Conservation (phyloP, 768 basidiomycete genomes). For the Paxillus ammoniavirescens region DNA sequence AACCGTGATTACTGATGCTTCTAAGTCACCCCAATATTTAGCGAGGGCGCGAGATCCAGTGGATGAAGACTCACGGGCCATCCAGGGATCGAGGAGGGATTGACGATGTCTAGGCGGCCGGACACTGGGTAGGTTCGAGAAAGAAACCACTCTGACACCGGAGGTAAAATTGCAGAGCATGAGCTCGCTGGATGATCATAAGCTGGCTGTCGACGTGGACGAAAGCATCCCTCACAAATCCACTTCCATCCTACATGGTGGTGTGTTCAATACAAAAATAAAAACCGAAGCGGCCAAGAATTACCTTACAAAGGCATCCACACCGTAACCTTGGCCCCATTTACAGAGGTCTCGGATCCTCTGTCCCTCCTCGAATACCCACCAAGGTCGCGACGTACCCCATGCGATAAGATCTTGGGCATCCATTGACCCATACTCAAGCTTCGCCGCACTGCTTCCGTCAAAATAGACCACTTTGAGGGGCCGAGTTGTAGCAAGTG, state of each 20-base stretch:
- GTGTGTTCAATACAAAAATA: constrained; percentile 9
- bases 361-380: constrained; percentile 16
- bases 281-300: constrained; percentile 18
- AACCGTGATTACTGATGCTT: neutral
- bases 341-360: constrained; percentile 30
- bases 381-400: constrained; percentile 22
- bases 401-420: constrained; percentile 36
- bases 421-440: constrained; percentile 31
- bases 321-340: constrained; percentile 30
- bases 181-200: constrained; percentile 37
- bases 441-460: constrained; percentile 28
- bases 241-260: constrained; percentile 43
- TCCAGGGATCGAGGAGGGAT: neutral
- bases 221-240: constrained; percentile 43
- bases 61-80: neutral
- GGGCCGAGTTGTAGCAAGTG: constrained; percentile 23
- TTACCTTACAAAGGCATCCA: constrained; percentile 37
- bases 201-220: neutral
- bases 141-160: constrained; percentile 41
- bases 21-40: no score
- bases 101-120: neutral
- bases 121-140: constrained; percentile 29
- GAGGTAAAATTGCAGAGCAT: constrained; percentile 46
- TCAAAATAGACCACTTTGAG: constrained; percentile 35
- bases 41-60: neutral